Percentiles rank a stretch among this genome's conserved stretches.
phyloP scores from a whole-genome alignment of 169 alveolate species.

The Theileria annulata region DNA sequence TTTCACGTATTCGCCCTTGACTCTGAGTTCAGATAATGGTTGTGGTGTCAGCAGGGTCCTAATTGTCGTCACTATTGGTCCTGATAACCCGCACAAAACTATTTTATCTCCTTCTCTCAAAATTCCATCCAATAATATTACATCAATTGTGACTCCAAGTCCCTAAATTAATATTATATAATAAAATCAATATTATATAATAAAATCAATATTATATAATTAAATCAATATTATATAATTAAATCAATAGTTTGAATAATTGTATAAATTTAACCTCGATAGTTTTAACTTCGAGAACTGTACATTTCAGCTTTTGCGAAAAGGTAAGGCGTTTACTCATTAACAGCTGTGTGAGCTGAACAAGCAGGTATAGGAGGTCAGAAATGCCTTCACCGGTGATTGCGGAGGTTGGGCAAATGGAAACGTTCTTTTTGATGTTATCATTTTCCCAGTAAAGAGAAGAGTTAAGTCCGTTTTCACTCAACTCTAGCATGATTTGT shows the following conservation, averaged over 20 bases:
- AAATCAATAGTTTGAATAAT: too few species aligned
- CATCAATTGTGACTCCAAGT: constrained; percentile 99
- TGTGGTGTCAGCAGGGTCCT: constrained; percentile 98
- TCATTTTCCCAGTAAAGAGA: constrained; percentile 93
- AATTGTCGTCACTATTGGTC: constrained; percentile 95
- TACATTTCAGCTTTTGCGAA: constrained; percentile 90
- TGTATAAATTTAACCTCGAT: constrained; percentile 67
- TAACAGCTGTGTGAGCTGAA: constrained; percentile 88
- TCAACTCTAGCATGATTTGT: constrained; percentile 82
- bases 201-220: too few species aligned
- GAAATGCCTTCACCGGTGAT: constrained; percentile 99
- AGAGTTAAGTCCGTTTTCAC: constrained; percentile 96
- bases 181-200: not conserved
- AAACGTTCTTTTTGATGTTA: constrained; percentile 89
- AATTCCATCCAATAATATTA: constrained; percentile 94
- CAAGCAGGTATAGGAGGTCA: constrained; percentile 90
- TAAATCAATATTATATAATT: too few species aligned
- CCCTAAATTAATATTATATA: constrained; percentile 81
- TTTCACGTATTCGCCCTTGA: constrained; percentile 95
- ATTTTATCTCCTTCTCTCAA: constrained; percentile 94
- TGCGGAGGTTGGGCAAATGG: constrained; percentile 98
- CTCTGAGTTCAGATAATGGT: constrained; percentile 98
- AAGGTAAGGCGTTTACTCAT: constrained; percentile 85
- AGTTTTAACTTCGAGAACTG: constrained; percentile 95
- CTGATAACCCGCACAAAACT: constrained; percentile 93